Conservation (phyloP, 305 asterid species). For the Lippia alba region DNA sequence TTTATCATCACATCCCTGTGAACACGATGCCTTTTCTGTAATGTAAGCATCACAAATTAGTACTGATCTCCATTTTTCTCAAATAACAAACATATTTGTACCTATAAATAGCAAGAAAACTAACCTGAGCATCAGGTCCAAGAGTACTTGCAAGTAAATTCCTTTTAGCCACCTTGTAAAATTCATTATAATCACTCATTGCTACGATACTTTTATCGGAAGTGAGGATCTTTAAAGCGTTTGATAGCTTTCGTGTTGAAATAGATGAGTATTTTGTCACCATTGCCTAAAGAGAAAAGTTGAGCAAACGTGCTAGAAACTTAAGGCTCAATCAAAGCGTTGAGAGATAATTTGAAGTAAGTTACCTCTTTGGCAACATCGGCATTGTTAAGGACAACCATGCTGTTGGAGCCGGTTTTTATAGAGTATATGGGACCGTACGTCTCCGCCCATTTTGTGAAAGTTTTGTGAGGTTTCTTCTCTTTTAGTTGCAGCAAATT, state of each 20-base stretch:
- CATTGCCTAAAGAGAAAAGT: slow-evolving; percentile 65
- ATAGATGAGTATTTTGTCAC: slow-evolving; percentile 75
- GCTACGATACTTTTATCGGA: slow-evolving; percentile 71
- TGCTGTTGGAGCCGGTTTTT: slow-evolving; percentile 60
- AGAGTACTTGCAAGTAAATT: slow-evolving; percentile 66
- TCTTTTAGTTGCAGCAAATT: slow-evolving; percentile 84
- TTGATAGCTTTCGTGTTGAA: slow-evolving; percentile 82
- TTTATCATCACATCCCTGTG: slow-evolving; percentile 66
- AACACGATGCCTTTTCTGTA: slow-evolving; percentile 67
- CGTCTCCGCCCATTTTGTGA: slow-evolving; percentile 72
- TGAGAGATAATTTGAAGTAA: not conserved
- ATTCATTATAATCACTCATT: slow-evolving; percentile 79
- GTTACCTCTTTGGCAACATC: slow-evolving; percentile 86
- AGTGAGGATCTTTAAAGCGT: slow-evolving; percentile 73
- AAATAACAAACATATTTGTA: not conserved
- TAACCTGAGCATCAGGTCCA: slow-evolving; percentile 90
- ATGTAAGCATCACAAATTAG: not conserved
- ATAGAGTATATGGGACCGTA: slow-evolving; percentile 87
- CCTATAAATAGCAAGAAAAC: not conserved
- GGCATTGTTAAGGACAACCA: slow-evolving; percentile 70
- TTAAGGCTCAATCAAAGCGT: not conserved
- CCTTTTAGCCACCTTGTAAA: slow-evolving; percentile 59
- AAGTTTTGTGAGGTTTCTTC: slow-evolving; percentile 90
- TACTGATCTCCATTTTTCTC: not conserved
- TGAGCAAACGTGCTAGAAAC: not conserved